A percentile compares a stretch with the other conserved stretches of the same genome.
Conservation (phyloP, 371 early-diverging fungal genomes). For the Coemansia sp. region DNA sequence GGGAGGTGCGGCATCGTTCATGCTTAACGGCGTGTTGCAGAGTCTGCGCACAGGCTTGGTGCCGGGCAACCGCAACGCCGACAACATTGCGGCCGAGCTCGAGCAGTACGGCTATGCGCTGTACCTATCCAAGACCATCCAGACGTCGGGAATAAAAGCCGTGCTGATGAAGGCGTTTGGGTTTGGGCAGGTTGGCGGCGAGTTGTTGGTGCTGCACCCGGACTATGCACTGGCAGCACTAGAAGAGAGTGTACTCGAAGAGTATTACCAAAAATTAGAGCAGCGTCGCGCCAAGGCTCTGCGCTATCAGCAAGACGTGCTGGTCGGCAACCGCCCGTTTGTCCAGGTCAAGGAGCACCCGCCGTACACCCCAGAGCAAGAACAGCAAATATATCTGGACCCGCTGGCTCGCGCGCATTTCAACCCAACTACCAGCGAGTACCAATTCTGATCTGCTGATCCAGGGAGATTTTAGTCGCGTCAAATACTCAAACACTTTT, state of each 20-base stretch:
- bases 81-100: constrained; percentile 86
- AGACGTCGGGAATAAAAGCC: constrained; percentile 92
- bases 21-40: constrained; percentile 92
- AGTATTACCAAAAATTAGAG: constrained; percentile 69
- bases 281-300: constrained; percentile 75
- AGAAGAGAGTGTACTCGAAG: constrained; percentile 64
- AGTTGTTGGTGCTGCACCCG: constrained; percentile 73
- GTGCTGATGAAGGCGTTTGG: constrained; percentile 92
- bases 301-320: constrained; percentile 87
- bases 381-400: constrained; percentile 82
- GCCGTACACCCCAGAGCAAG: constrained; percentile 82
- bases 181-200: constrained; percentile 96
- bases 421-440: constrained; percentile 1
- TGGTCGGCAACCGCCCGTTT: constrained; percentile 79
- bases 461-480: neutral
- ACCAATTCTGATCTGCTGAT: constrained; percentile 5
- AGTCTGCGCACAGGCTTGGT: constrained; percentile 82
- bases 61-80: constrained; percentile 96
- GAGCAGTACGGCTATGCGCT: constrained; percentile 77
- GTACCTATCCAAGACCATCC: constrained; percentile 83
- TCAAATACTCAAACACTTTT: neutral
- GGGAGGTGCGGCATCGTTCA: constrained; percentile 95
- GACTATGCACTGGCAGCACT: constrained; percentile 81
- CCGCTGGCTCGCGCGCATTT: constrained; percentile 68
- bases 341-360: constrained; percentile 85